Conservation (phyloP, 176 grass and related monocot genomes). For the Rhynchospora pubera region DNA sequence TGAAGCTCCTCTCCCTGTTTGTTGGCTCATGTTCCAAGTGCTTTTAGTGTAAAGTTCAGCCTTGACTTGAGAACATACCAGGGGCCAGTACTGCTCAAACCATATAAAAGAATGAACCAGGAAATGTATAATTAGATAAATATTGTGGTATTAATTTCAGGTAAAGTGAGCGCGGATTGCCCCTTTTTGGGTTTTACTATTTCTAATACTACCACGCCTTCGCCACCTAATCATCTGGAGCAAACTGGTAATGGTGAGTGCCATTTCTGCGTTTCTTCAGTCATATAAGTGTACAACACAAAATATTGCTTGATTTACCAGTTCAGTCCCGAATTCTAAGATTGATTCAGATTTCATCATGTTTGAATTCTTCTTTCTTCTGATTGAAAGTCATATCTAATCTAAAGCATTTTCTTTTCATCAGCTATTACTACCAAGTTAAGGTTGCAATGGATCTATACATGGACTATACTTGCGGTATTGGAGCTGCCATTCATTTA, state of each 20-base stretch:
- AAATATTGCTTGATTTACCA: background rate
- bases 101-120: background rate
- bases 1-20: background rate
- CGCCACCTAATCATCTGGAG: constrained; percentile 5
- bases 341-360: background rate
- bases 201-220: constrained; percentile 12
- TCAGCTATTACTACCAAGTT: background rate
- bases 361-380: background rate
- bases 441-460: constrained; percentile 1
- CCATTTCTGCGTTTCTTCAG: background rate
- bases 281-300: background rate
- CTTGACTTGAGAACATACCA: background rate
- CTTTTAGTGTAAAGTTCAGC: background rate
- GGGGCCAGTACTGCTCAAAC: background rate
- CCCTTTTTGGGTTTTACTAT: constrained; percentile 22
- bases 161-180: constrained; percentile 23
- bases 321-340: background rate
- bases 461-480: background rate
- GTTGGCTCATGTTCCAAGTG: background rate
- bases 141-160: constrained; percentile 13
- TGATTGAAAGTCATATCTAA: background rate
- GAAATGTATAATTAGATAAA: background rate
- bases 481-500: background rate
- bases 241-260: constrained; percentile 21
- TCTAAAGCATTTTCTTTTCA: background rate